phyloP scores from a whole-genome alignment of 306 rosid species.

The Rosa rugosa region DNA sequence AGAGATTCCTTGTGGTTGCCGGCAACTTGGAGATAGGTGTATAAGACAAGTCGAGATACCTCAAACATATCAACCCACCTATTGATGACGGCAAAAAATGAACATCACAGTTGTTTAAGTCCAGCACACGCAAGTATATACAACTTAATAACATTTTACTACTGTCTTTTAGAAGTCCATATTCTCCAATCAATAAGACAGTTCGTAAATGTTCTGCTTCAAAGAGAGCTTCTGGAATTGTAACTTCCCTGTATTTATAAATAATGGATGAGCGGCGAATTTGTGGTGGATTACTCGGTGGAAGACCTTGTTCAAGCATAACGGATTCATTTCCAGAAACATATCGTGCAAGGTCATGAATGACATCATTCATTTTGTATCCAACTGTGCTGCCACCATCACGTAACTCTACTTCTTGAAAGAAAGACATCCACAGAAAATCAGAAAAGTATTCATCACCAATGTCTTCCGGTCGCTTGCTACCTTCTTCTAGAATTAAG shows the following conservation, averaged over 20 bases:
- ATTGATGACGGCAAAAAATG: neutral
- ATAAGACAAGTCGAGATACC: constrained; percentile 14
- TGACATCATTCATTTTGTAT: constrained; percentile 18
- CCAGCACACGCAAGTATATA: neutral
- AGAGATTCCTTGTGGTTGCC: neutral
- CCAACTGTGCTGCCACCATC: neutral
- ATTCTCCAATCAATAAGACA: constrained; percentile 7
- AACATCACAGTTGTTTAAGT: neutral
- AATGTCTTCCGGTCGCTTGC: constrained; percentile 17
- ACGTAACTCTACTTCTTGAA: neutral
- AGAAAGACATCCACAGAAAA: constrained; percentile 14
- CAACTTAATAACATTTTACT: neutral
- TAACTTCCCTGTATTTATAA: neutral
- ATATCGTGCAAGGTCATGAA: constrained; percentile 16
- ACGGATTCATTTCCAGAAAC: neutral
- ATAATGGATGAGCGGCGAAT: neutral
- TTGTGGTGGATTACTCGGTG: neutral
- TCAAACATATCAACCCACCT: constrained; percentile 12
- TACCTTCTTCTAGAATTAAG: neutral
- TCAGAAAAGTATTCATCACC: too few relatives aligned
- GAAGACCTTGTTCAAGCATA: neutral
- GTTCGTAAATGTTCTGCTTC: constrained; percentile 2
- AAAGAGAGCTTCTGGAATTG: constrained; percentile 5
- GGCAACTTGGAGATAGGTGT: neutral
- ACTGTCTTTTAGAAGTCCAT: neutral